Percentiles rank a stretch among this genome's conserved stretches.
Evolutionary conservation across 1,139 yeast species (phyloP).

Genomic region (Candida sp.): DNA sequence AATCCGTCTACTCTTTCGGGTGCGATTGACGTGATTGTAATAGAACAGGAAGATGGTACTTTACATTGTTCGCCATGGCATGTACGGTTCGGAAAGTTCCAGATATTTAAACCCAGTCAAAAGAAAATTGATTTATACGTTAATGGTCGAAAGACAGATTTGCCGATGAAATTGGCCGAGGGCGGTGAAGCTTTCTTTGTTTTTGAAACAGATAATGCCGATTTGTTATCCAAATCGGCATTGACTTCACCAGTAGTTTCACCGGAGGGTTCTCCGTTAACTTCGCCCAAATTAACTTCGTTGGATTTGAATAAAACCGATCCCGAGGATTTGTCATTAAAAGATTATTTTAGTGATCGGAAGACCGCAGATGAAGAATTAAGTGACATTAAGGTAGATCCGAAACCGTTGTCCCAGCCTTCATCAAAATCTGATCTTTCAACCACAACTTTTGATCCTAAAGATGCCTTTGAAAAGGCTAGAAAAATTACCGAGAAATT

Average conservation of each 20-base stretch:
- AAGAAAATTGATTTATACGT: slow-evolving; percentile 88
- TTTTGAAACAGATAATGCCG: slow-evolving; percentile 70
- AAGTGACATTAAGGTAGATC: slow-evolving; percentile 7
- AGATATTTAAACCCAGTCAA: slow-evolving; percentile 90
- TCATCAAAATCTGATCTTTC: slow-evolving; percentile 17
- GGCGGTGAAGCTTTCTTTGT: slow-evolving; percentile 99
- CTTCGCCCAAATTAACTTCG: slow-evolving; percentile 25
- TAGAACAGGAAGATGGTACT: slow-evolving; percentile 84
- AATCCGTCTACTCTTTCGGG: slow-evolving; percentile 97
- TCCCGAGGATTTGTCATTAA: slow-evolving; percentile 34
- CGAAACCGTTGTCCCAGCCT: slow-evolving; percentile 11
- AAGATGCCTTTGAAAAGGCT: slow-evolving; percentile 59
- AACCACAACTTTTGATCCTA: slow-evolving; percentile 23
- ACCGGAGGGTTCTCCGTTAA: slow-evolving; percentile 68
- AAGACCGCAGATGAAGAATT: slow-evolving; percentile 3
- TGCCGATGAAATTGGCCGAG: slow-evolving; percentile 96
- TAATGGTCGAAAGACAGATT: slow-evolving; percentile 74
- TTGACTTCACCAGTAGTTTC: slow-evolving; percentile 92
- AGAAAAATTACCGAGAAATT: slow-evolving; percentile 66
- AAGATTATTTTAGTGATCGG: too few species aligned
- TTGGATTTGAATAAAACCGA: slow-evolving; percentile 14
- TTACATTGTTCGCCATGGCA: slow-evolving; percentile 96
- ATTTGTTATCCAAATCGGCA: slow-evolving; percentile 67
- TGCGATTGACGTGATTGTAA: slow-evolving; percentile 94
- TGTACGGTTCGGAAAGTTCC: slow-evolving; percentile 92